These are phyloP conservation scores for Centaurea solstitialis DNA, from an alignment of 129 eudicot genomes.

Conservation along the genomic window DNA sequence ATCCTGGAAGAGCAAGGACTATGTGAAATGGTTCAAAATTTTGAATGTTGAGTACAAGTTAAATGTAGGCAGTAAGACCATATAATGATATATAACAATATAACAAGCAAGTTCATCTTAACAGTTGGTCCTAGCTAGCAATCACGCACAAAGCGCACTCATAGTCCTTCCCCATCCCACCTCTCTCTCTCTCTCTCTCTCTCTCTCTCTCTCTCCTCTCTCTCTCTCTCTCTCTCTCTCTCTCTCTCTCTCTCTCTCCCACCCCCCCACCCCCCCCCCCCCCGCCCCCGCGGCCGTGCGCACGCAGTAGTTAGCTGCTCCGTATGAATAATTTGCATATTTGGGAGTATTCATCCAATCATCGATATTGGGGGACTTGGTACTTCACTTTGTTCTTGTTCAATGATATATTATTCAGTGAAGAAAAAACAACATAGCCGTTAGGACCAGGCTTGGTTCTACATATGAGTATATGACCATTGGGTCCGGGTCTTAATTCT, in stretches of 20 bases:
- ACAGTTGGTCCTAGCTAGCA: background rate
- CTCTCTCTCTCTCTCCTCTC: no score
- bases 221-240: no score
- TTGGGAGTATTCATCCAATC: background rate
- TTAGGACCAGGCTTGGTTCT: no score
- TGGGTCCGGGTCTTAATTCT: background rate
- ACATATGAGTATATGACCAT: background rate
- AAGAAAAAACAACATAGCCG: no score
- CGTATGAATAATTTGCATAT: background rate
- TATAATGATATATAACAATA: no score
- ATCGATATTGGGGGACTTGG: background rate
- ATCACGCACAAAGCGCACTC: background rate
- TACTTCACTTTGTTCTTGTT: background rate
- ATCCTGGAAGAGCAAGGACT: background rate
- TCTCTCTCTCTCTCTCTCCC: no score
- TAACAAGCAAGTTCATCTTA: background rate
- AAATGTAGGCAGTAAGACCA: background rate
- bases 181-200: no score
- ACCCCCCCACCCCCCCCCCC: no score
- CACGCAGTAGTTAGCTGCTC: background rate
- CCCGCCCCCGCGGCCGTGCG: background rate
- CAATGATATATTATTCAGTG: background rate
- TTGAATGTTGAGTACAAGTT: background rate
- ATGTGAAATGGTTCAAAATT: background rate
- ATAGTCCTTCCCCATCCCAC: no score